These are phyloP conservation scores for Termitomyces sp. DNA, from an alignment of 768 basidiomycete genomes.

Conservation along the genomic window DNA sequence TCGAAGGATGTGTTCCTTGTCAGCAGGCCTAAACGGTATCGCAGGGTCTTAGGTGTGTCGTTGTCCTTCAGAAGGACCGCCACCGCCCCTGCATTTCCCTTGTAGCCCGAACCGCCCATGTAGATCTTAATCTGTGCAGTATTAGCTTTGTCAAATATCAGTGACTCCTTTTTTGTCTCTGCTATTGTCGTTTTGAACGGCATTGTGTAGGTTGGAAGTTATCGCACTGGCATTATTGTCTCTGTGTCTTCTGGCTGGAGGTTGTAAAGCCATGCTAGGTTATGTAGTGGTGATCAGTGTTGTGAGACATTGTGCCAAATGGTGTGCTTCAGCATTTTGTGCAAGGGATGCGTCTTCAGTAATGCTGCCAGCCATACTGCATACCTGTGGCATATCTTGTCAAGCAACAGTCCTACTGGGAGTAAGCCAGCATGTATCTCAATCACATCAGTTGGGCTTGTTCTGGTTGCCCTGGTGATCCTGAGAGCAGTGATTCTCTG, in stretches of 20 bases:
- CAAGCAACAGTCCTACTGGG: too few species aligned
- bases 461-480: too few species aligned
- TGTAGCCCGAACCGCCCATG: neutral
- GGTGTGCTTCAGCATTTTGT: neutral
- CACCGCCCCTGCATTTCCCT: neutral
- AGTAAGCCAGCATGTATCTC: too few species aligned
- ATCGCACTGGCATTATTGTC: neutral
- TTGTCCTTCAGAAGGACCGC: neutral
- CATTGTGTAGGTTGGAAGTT: neutral
- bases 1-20: neutral
- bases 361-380: too few species aligned
- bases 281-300: neutral
- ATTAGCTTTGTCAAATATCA: neutral
- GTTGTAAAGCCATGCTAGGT: neutral
- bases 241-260: neutral
- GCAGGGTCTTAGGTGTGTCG: neutral
- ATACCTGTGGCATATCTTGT: too few species aligned
- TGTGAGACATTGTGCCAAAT: neutral
- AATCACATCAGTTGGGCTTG: too few species aligned
- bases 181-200: neutral
- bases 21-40: neutral
- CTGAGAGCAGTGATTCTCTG: too few species aligned
- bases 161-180: neutral
- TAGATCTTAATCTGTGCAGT: neutral
- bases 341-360: neutral